Evolutionary conservation across 768 basidiomycete genomes (phyloP).

Genomic region (Calocera cornea): DNA sequence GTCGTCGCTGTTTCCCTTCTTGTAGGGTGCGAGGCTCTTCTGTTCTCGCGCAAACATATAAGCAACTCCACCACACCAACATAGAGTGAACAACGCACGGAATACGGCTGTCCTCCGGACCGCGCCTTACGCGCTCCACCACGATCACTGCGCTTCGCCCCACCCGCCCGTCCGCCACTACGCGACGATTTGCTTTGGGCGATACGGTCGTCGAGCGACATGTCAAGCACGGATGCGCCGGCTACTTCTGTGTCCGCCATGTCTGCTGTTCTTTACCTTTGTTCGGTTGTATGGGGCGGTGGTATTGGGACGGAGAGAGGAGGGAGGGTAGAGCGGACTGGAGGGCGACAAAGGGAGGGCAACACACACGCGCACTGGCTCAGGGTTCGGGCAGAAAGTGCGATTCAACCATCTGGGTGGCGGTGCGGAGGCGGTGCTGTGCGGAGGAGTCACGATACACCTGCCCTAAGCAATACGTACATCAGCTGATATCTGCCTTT

Average conservation of each 20-base stretch:
- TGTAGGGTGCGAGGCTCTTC: not conserved
- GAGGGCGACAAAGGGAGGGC: no score
- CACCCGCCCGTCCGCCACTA: not conserved
- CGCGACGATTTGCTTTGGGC: not conserved
- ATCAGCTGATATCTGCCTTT: no score
- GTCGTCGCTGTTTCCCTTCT: not conserved
- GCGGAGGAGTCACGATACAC: no score
- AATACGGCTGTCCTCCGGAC: not conserved
- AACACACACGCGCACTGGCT: no score
- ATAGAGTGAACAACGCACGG: not conserved
- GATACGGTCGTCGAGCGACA: not conserved
- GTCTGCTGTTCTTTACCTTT: not conserved
- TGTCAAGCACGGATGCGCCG: not conserved
- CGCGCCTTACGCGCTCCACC: not conserved
- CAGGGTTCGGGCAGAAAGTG: no score
- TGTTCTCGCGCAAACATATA: not conserved
- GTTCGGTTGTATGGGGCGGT: not conserved
- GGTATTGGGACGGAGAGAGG: not conserved
- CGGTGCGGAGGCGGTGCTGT: no score
- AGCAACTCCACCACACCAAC: not conserved
- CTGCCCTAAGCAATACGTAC: no score
- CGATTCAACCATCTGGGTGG: no score
- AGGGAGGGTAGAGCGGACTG: not conserved
- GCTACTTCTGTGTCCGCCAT: not conserved
- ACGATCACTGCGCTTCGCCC: not conserved